These are phyloP conservation scores for Corynespora cassiicola DNA, from an alignment of 2,329 filamentous ascomycete species.

Conservation along the genomic window DNA sequence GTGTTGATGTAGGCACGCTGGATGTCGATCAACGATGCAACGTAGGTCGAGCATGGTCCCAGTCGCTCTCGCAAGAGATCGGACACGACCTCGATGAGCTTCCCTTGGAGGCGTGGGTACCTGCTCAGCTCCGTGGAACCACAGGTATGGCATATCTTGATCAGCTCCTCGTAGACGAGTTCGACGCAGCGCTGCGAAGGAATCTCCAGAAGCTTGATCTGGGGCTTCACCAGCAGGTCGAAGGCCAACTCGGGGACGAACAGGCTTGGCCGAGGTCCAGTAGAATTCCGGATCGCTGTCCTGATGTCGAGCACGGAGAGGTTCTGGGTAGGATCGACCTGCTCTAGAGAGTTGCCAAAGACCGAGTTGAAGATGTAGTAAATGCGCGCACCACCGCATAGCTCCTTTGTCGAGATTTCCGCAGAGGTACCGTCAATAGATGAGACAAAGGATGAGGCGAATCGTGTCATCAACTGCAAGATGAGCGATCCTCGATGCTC, in stretches of 20 bases:
- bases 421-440: constrained; percentile 98
- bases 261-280: constrained; percentile 89
- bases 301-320: constrained; percentile 93
- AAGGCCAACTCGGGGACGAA: constrained; percentile 98
- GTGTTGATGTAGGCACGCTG: constrained; percentile 99
- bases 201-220: constrained; percentile 95
- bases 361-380: constrained; percentile 99
- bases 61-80: constrained; percentile 91
- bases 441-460: constrained; percentile 96
- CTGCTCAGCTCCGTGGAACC: constrained; percentile 91
- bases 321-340: constrained; percentile 95
- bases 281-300: constrained; percentile 97
- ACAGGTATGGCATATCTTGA: constrained; percentile 99
- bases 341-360: constrained; percentile 94
- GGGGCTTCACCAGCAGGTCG: constrained; percentile 95
- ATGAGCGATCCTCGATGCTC: constrained; percentile 96
- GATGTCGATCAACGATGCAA: constrained; percentile 96
- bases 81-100: constrained; percentile 97
- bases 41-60: constrained; percentile 86
- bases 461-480: constrained; percentile 96
- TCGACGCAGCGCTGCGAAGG: constrained; percentile 97
- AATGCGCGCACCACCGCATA: constrained; percentile 91
- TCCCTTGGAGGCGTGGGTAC: constrained; percentile 91
- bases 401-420: constrained; percentile 97
- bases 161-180: constrained; percentile 96